Base-by-base conservation (phyloP, 768 basidiomycete genomes). In the Hirschioporus abietinus region DNA sequence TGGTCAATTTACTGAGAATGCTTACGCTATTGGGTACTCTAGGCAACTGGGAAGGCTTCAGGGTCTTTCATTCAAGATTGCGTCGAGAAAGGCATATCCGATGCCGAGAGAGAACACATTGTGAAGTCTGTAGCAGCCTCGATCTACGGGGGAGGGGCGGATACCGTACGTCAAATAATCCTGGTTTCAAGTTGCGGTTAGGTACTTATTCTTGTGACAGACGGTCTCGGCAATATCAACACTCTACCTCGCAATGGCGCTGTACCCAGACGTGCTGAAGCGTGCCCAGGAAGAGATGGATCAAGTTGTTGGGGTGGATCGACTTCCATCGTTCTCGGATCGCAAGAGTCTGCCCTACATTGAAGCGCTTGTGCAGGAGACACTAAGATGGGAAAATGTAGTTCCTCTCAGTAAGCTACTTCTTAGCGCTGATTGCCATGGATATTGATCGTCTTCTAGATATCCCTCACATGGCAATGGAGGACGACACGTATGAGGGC, bases 241-340 rank as follows among this genome's bases (percentile, higher is more conserved):
- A 1, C 79, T 83, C 68, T 66, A 83, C 58, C 72, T 82, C 12
- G 77, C 78, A 1, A 78, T 83, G 78, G 70, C 77, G 6, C 67
- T 75, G 10, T 69, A 81, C 66, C 81, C 81, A 0, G 73, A 77
- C 15, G 70, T 74, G 10, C 79, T 78, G 66, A 65, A 58, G 7
- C 76, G 71, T 61, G 81, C 79, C 0, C 83, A 81, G 63, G 73
- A 72, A 6, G 81, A 83, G 68, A 72, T 84, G 10, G 82, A 83
- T 68, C 27, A 63, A 0, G 74, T 82, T 6, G 68, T 82, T 15
- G 64, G 77, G 15, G 23, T 58, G 0, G 73, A 70, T 26, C 73
- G 81, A 2, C 72, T 83, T 8, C 83, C 82, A 0, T 72, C 72
- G 3, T 76, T 78, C 26, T 67, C 68, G 1, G 78, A 79, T 68